These are phyloP conservation scores for Kazachstania sp. DNA, from an alignment of 1,139 yeast species.

Conservation along the genomic window DNA sequence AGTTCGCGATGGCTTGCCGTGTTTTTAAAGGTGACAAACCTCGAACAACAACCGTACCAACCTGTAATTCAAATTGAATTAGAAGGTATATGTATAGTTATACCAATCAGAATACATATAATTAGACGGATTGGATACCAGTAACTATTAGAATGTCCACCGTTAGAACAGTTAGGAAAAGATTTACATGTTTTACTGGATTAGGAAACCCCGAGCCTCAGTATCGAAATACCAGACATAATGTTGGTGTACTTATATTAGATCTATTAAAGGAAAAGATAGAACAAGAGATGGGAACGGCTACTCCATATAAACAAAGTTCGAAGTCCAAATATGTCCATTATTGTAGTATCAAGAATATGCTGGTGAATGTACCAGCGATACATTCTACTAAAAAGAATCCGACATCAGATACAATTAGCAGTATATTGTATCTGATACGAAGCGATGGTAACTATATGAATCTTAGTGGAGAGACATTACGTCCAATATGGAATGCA, in stretches of 20 bases:
- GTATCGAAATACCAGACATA: conserved; percentile 61
- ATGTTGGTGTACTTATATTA: conserved; percentile 44
- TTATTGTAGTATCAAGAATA: conserved; percentile 1
- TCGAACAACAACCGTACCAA: too few relatives aligned
- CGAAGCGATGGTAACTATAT: conserved; percentile 43
- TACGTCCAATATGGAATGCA: conserved; percentile 41
- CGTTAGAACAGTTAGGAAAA: not conserved
- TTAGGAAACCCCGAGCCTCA: conserved; percentile 72
- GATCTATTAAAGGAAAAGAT: conserved; percentile 16
- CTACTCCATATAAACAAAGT: not conserved
- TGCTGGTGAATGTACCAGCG: conserved; percentile 10
- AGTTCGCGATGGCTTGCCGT: too few relatives aligned
- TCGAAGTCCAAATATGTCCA: not conserved
- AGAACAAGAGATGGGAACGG: conserved; percentile 4
- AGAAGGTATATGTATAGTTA: too few relatives aligned
- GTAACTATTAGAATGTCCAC: too few relatives aligned
- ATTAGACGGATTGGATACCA: too few relatives aligned
- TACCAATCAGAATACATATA: too few relatives aligned
- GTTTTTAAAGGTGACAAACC: too few relatives aligned
- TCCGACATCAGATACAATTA: conserved; percentile 7
- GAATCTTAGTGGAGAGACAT: conserved; percentile 58
- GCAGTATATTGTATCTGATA: not conserved
- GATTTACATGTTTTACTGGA: conserved; percentile 39
- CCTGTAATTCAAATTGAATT: too few relatives aligned
- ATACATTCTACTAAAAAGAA: conserved; percentile 17